These are phyloP conservation scores for Talaromyces borbonicus DNA, from an alignment of 495 filamentous ascomycete species.

Conservation along the genomic window DNA sequence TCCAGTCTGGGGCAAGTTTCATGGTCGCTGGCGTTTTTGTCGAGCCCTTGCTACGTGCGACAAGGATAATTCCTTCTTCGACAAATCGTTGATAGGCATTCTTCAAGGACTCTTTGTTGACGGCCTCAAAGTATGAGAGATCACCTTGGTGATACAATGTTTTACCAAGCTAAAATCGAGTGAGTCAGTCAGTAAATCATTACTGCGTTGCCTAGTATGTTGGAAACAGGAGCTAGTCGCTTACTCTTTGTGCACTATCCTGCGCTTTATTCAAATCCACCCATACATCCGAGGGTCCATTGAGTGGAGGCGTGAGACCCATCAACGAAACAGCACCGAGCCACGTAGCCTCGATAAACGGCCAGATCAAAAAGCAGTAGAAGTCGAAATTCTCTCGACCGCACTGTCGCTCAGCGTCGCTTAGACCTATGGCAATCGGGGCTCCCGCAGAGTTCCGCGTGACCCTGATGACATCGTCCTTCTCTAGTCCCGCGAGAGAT, in stretches of 20 bases:
- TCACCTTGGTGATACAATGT: slow-evolving; percentile 97
- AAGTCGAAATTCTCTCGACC: slow-evolving; percentile 95
- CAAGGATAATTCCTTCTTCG: slow-evolving; percentile 78
- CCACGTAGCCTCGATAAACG: slow-evolving; percentile 91
- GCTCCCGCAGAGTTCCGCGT: slow-evolving; percentile 44
- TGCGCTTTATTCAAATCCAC: slow-evolving; percentile 69
- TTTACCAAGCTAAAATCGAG: slow-evolving; percentile 73
- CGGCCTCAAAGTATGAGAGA: slow-evolving; percentile 91
- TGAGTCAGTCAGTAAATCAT: slow-evolving; percentile 14
- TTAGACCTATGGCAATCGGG: slow-evolving; percentile 61
- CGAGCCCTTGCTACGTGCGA: slow-evolving; percentile 50
- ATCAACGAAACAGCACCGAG: slow-evolving; percentile 78
- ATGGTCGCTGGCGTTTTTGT: slow-evolving; percentile 49
- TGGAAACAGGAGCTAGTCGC: slow-evolving; percentile 11
- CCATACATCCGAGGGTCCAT: slow-evolving; percentile 56
- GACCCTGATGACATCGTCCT: slow-evolving; percentile 68
- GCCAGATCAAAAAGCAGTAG: slow-evolving; percentile 97
- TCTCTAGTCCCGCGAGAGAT: slow-evolving; percentile 65
- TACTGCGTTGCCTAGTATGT: not conserved
- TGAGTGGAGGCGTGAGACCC: slow-evolving; percentile 66
- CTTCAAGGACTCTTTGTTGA: slow-evolving; percentile 94
- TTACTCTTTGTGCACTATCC: slow-evolving; percentile 71
- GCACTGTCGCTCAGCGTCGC: slow-evolving; percentile 58
- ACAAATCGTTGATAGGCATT: slow-evolving; percentile 83
- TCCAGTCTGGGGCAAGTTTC: slow-evolving; percentile 68